Conservation (phyloP, 1,139 yeast species). For the Scheffersomyces lignicola region DNA sequence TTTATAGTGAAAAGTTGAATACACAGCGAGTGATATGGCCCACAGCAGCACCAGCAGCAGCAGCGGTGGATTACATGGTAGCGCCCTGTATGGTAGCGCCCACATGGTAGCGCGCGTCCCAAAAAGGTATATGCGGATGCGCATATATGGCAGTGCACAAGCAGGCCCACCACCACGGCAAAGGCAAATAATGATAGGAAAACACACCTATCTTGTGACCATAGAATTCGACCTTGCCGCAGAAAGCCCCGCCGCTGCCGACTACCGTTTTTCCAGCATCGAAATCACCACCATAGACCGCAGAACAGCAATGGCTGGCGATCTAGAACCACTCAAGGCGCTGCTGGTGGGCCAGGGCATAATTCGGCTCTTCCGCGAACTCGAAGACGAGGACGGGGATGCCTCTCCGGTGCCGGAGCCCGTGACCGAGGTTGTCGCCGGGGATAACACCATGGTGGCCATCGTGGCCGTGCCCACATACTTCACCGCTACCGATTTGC, state of each 20-base stretch:
- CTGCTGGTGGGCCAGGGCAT: constrained; percentile 71
- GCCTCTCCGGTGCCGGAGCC: constrained; percentile 4
- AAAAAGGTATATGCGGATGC: too few relatives aligned
- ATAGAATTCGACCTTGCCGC: constrained; percentile 24
- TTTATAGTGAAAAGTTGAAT: too few relatives aligned
- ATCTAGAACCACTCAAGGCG: constrained; percentile 54
- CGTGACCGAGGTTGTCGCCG: constrained; percentile 17
- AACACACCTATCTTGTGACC: constrained; percentile 41
- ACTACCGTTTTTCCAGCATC: constrained; percentile 36
- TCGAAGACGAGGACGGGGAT: constrained; percentile 21
- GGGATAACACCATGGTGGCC: constrained; percentile 69
- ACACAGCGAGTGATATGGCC: too few relatives aligned
- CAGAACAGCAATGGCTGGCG: constrained; percentile 14
- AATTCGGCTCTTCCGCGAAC: constrained; percentile 64
- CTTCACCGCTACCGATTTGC: constrained; percentile 78
- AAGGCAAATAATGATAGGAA: constrained; percentile 39
- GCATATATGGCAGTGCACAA: too few relatives aligned
- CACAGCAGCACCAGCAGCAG: too few relatives aligned
- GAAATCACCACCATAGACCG: constrained; percentile 32
- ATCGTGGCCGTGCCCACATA: constrained; percentile 87
- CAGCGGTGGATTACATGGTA: too few relatives aligned
- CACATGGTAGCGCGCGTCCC: too few relatives aligned
- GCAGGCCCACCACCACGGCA: too few relatives aligned
- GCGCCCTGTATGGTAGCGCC: too few relatives aligned
- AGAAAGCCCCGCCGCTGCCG: constrained; percentile 13